Base-by-base conservation (phyloP, 495 filamentous ascomycete species). In the Hyaloscypha bicolor region DNA sequence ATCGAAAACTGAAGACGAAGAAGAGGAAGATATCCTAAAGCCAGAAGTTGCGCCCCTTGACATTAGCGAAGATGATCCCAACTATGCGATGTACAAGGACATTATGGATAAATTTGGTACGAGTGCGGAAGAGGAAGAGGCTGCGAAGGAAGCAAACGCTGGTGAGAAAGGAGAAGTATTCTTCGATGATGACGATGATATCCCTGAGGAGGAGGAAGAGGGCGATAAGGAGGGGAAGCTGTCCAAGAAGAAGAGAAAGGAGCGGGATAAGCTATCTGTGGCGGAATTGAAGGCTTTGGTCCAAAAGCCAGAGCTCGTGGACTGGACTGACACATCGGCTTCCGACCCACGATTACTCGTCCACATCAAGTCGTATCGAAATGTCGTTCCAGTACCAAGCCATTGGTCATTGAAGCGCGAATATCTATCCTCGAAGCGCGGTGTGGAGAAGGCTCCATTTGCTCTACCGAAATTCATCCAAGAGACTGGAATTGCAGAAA, bases 371-470 rank as follows among this genome's bases (percentile, higher is more conserved):
- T 90, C 92, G 5, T 91, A 96, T 79, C 88, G 94, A 56, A 99
- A 99, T 77, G 92, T 97, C 39, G 93, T 99, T 11, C 95, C 95
- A 0, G 95, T 99, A 2, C 95, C 95, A 8, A 81, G 83, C 29
- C 95, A 99, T 74, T 99, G 95, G 95, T 91, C 91, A 0, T 79
- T 98, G 33, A 99, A 99, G 79, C 87, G 95, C 32, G 95, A 99
- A 75, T 99, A 99, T 75, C 85, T 99, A 4, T 97, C 93, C 2
- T 96, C 92, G 48, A 99, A 99, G 74, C 85, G 95, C 39, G 95
- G 95, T 73, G 90, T 99, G 55, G 95, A 99, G 77, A 99, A 99
- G 76, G 83, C 94, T 1, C 88, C 94, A 2, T 99, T 97, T 74
- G 86, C 92, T 35, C 82, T 99, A 19, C 95, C 95, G 25, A 96